Base-by-base conservation (phyloP, 2,329 filamentous ascomycete species). In the Colletotrichum lupini region DNA sequence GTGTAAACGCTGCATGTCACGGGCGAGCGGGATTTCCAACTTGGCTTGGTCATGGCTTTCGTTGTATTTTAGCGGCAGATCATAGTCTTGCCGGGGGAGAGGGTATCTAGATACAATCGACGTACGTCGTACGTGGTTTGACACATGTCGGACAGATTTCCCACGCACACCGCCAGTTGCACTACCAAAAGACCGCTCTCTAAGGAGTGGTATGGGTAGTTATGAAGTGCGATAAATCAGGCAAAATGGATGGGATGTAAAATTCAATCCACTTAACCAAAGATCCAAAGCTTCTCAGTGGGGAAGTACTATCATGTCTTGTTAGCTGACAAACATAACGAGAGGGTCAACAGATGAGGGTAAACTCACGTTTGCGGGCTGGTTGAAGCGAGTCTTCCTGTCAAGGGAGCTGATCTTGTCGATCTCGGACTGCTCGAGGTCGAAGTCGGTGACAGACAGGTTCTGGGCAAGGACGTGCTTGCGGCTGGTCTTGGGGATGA, bases 401-500 rank as follows among this genome's bases (percentile, higher is more conserved):
- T 95, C 89, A 80, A 95, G 85, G 61, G 82, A 86, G 72, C 87
- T 87, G 80, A 95, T 95, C 73, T 87, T 85, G 75, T 92, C 85
- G 70, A 97, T 84, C 73, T 96, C 94, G 52, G 86, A 85, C 78
- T 91, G 82, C 30, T 87, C 86, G 42, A 95, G 84, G 78, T 94
- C 88, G 80, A 94, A 95, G 75, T 84, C 85, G 75, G 86, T 89
- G 75, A 91, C 90, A 76, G 92, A 89, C 76, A 95, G 84, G 84
- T 95, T 95, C 85, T 92, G 86, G 72, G 85, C 81, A 81, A 94
- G 87, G 76, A 85, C 76, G 26, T 80, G 85, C 75, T 76, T 79
- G 76, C 82, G 88, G 83, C 82, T 92, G 75, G 89, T 92, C 90
- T 96, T 96, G 77, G 94, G 94, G 78, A 97, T 97, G 77, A 97